A percentile compares a stretch with the other conserved stretches of the same genome.
These are phyloP conservation scores for Usnea hakonensis DNA, from an alignment of 495 filamentous ascomycete genomes.

Conservation along the genomic window DNA sequence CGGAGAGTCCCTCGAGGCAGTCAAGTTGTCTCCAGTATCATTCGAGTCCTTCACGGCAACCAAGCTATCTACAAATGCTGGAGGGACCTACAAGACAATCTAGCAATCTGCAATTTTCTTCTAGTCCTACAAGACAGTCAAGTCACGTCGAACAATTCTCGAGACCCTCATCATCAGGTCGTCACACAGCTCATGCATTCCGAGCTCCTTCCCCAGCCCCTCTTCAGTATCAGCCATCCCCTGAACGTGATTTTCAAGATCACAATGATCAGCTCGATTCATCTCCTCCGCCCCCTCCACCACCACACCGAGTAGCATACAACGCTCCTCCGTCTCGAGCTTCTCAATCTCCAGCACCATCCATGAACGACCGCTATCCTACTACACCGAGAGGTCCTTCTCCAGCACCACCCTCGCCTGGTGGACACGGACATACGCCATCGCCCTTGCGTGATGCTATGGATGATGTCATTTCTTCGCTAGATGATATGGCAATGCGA, in stretches of 20 bases:
- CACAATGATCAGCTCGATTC: constrained; percentile 29
- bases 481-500: constrained; percentile 76
- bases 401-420: constrained; percentile 57
- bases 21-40: constrained; percentile 13
- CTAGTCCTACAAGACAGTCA: constrained; percentile 15
- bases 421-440: constrained; percentile 64
- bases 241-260: constrained; percentile 31
- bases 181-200: constrained; percentile 9
- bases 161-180: constrained; percentile 11
- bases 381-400: constrained; percentile 49
- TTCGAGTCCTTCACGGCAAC: constrained; percentile 12
- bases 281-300: constrained; percentile 34
- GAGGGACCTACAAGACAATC: constrained; percentile 3
- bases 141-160: constrained; percentile 13
- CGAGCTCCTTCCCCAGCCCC: constrained; percentile 31
- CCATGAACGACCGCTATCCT: constrained; percentile 45
- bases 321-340: constrained; percentile 25
- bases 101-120: constrained; percentile 8
- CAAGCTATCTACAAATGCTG: constrained; percentile 7
- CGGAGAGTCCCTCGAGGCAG: constrained; percentile 27
- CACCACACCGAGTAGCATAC: constrained; percentile 30
- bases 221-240: constrained; percentile 27
- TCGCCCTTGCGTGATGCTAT: constrained; percentile 89
- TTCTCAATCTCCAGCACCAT: constrained; percentile 34
- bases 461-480: constrained; percentile 96